Evolutionary conservation across 805 yeast species (phyloP).

Genomic region (Komagataella phaffii): DNA sequence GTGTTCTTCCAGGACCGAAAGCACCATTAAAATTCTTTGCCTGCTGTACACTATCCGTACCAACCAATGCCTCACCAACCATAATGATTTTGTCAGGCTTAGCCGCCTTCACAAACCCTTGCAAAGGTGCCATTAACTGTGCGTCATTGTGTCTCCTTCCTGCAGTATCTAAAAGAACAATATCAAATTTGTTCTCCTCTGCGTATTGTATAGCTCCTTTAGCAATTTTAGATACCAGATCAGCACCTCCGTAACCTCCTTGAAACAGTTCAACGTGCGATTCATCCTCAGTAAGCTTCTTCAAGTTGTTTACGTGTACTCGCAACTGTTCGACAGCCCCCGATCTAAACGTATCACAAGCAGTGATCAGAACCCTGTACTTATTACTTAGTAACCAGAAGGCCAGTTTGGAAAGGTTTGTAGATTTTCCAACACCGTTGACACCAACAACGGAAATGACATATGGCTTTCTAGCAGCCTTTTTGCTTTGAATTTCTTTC

Average conservation of each 20-base stretch:
- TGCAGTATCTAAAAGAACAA: conserved; percentile 91
- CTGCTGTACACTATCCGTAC: conserved; percentile 93
- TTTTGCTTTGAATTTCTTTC: conserved; percentile 55
- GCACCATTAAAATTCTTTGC: conserved; percentile 89
- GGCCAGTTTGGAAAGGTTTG: conserved; percentile 86
- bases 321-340: conserved; percentile 98
- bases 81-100: conserved; percentile 91
- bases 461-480: conserved; percentile 44
- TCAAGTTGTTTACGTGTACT: conserved; percentile 81
- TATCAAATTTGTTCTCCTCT: conserved; percentile 53
- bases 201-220: conserved; percentile 82
- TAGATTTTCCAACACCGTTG: conserved; percentile 95
- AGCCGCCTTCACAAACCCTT: conserved; percentile 90
- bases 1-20: conserved; percentile 66
- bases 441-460: conserved; percentile 98
- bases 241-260: conserved; percentile 96
- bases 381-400: conserved; percentile 92
- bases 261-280: conserved; percentile 65
- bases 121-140: conserved; percentile 88
- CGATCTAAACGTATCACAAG: conserved; percentile 95
- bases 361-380: conserved; percentile 76
- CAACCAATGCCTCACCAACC: conserved; percentile 98
- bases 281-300: conserved; percentile 40
- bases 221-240: conserved; percentile 84
- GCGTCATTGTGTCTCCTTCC: conserved; percentile 96